Evolutionary conservation across 768 basidiomycete species (phyloP), one percentile per base, ranked within the genome.

Genomic region (Kwoniella heveanensis): DNA sequence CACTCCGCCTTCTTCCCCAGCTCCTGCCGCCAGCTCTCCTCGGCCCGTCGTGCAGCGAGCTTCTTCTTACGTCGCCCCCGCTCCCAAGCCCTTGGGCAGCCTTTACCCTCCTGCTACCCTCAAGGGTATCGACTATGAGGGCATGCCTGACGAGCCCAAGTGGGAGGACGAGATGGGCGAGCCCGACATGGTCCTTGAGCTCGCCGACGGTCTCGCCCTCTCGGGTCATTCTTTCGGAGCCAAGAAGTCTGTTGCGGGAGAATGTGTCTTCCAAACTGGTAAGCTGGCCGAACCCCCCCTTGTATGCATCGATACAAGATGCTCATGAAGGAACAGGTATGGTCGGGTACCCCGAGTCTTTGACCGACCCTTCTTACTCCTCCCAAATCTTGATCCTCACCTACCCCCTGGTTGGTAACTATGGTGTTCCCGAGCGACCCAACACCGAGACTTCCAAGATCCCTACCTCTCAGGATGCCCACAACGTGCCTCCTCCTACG

Each of bases 181-280:
- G 60, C 69, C 73, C n/a, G 77, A 81, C 66, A 79, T 79, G 80
- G 87, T 97, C 51, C 83, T 99, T 62, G 92, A 98, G 81, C 84
- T 99, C 65, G 85, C 85, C 52, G 95, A 98, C 81, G 95, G 94
- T 2, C 86, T 91, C 58, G 88, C 90, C 1, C 91, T 87, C 74
- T 84, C 89, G 60, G 96, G 96, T 36, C 88, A 90, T 78, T 92
- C 90, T 76, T 98, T 99, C 77, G 96, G 96, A 74, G 92, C 92
- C 3, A 85, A 91, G 72, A 94, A 92, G 82, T 93, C 91, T 76
- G 85, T 95, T 30, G 85, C 95, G 19, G 96, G 96, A 72, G 96
- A 99, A 86, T 98, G 96, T 80, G 96, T 99, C 76, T 99, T 99
- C 83, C 95, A 97, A 83, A 99, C 96, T 44, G 96, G 96, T 94